Percentiles rank a stretch among this genome's conserved stretches.
Conservation (phyloP, 192 early-diverging fungal species). For the Physocladia obscura region DNA sequence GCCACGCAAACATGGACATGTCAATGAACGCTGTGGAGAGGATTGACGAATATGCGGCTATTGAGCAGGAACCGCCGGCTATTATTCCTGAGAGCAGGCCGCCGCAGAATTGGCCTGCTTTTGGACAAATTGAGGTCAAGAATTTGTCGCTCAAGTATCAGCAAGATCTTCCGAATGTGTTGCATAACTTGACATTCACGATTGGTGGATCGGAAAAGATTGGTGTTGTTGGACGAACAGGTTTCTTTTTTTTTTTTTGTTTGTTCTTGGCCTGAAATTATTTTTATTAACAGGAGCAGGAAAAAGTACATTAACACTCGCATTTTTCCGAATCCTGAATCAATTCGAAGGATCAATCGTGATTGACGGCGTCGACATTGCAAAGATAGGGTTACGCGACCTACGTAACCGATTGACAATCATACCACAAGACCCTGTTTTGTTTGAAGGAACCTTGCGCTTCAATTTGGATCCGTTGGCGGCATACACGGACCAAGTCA, state of each 20-base stretch:
- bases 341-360: constrained; percentile 54
- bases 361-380: constrained; percentile 60
- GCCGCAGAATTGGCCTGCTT: constrained; percentile 52
- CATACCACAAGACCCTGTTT: constrained; percentile 51
- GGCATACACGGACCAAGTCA: constrained; percentile 31
- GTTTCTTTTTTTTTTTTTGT: constrained; percentile 11
- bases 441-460: constrained; percentile 48
- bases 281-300: constrained; percentile 57
- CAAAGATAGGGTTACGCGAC: constrained; percentile 55
- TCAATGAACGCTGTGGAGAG: constrained; percentile 44
- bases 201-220: constrained; percentile 42
- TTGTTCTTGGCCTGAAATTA: background rate
- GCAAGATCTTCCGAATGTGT: constrained; percentile 61
- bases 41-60: constrained; percentile 64
- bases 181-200: constrained; percentile 41
- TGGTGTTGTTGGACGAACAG: constrained; percentile 62
- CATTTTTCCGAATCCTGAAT: constrained; percentile 70
- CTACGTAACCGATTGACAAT: constrained; percentile 49
- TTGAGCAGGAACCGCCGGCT: constrained; percentile 76
- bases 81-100: constrained; percentile 52
- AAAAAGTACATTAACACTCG: constrained; percentile 65
- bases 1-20: constrained; percentile 36
- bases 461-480: constrained; percentile 74
- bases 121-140: constrained; percentile 67
- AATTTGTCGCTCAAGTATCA: constrained; percentile 73